phyloP scores from a whole-genome alignment of 2,329 filamentous ascomycete genomes.

The Sporothrix brasiliensis region DNA sequence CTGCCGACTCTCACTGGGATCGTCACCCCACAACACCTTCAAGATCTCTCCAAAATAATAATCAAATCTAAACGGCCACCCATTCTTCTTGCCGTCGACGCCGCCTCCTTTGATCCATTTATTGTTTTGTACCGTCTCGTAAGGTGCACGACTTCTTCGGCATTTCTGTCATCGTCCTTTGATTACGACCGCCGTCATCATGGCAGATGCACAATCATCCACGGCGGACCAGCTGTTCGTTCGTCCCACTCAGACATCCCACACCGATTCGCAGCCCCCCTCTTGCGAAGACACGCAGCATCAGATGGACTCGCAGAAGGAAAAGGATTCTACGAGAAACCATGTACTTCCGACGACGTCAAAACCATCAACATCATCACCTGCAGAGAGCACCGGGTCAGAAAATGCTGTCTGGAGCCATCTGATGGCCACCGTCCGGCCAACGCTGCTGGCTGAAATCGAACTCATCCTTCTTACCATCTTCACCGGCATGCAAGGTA shows the following conservation, averaged over 20 bases:
- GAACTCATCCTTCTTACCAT: slow-evolving; percentile 54
- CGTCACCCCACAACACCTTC: not conserved
- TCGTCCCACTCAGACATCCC: not conserved
- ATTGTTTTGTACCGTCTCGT: not conserved
- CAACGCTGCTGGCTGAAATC: slow-evolving; percentile 49
- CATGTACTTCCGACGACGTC: not conserved
- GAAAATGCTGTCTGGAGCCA: slow-evolving; percentile 37
- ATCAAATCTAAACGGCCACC: slow-evolving; percentile 2
- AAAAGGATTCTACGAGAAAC: not conserved
- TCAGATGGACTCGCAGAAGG: not conserved
- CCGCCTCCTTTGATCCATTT: not conserved
- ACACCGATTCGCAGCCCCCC: slow-evolving; percentile 22
- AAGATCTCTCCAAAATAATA: not conserved
- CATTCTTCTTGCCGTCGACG: not conserved
- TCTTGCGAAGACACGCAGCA: not conserved
- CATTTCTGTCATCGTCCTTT: not conserved
- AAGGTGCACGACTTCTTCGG: not conserved
- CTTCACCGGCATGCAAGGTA: slow-evolving; percentile 56
- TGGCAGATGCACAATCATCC: slow-evolving; percentile 1
- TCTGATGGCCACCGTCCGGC: slow-evolving; percentile 43
- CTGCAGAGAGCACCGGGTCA: not conserved
- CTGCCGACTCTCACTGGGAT: not conserved
- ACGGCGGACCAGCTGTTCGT: not conserved
- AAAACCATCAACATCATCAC: not conserved
- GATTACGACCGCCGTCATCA: not conserved